Evolutionary conservation across 176 grass and related monocot genomes (phyloP).

Genomic region (Lolium multiflorum): DNA sequence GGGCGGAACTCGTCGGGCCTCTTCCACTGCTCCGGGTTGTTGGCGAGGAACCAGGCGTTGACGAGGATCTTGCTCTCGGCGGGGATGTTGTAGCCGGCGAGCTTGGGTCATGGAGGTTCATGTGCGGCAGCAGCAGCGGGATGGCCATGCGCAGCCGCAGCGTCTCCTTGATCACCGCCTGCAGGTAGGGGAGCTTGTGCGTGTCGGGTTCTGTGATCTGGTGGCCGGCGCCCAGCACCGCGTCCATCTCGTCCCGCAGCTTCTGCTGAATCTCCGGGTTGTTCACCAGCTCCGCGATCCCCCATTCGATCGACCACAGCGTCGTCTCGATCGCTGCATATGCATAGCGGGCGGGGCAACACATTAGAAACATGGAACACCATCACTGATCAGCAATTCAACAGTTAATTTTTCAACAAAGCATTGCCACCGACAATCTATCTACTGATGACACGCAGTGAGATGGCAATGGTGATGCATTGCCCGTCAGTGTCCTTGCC

Average conservation of each 20-base stretch:
- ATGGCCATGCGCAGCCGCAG: no score
- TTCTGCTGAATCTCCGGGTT: no score
- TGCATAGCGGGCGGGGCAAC: not conserved
- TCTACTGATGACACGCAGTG: not conserved
- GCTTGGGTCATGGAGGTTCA: no score
- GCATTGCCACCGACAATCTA: not conserved
- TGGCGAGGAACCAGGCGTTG: constrained; percentile 83
- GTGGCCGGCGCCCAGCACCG: no score
- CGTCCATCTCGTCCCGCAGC: no score
- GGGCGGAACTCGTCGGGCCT: constrained; percentile 74
- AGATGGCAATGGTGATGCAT: constrained; percentile 2
- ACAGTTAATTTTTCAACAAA: not conserved
- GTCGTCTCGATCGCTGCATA: constrained; percentile 98
- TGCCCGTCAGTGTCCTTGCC: not conserved
- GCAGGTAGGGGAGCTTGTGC: no score
- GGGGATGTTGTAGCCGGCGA: constrained; percentile 71
- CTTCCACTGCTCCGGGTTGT: constrained; percentile 69
- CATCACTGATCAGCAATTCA: not conserved
- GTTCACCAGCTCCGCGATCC: constrained; percentile 93
- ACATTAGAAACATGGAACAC: not conserved
- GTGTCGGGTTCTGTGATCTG: no score
- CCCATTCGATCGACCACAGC: constrained; percentile 99
- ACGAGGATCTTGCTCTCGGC: constrained; percentile 89
- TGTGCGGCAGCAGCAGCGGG: no score
- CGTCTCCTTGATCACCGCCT: no score